Evolutionary conservation across 257 asterid species (phyloP).

Genomic region (Jacaranda copaia): DNA sequence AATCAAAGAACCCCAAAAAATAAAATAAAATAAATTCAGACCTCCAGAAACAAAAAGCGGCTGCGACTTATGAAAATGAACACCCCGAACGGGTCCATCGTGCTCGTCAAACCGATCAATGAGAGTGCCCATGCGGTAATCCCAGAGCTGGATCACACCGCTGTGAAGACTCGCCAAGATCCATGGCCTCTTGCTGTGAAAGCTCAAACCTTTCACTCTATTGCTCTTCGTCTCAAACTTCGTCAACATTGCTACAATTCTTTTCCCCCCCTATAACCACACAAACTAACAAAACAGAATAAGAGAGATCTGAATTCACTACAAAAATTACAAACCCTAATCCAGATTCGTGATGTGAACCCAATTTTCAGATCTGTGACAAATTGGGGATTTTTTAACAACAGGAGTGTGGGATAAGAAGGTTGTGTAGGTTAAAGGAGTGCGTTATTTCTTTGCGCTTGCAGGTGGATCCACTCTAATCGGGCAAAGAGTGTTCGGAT

Average conservation of each 20-base stretch:
- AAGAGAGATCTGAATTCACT: conserved; percentile 37
- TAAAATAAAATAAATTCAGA: conserved; percentile 26
- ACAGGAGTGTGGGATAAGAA: conserved; percentile 27
- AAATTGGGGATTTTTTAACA: conserved; percentile 30
- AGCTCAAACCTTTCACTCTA: conserved; percentile 95
- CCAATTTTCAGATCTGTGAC: conserved; percentile 38
- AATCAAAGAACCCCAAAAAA: background rate
- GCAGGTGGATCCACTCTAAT: conserved; percentile 29
- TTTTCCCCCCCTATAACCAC: conserved; percentile 29
- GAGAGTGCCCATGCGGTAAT: conserved; percentile 98
- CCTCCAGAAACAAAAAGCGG: conserved; percentile 98
- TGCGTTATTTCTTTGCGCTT: conserved; percentile 32
- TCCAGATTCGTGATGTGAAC: conserved; percentile 31
- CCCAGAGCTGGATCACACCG: conserved; percentile 99
- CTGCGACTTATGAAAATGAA: conserved; percentile 88
- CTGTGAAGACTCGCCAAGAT: conserved; percentile 99
- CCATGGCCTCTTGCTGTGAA: conserved; percentile 97
- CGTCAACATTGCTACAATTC: conserved; percentile 45
- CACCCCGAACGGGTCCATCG: conserved; percentile 96
- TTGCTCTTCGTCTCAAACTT: conserved; percentile 97
- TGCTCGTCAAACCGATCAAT: conserved; percentile 94
- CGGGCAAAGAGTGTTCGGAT: conserved; percentile 1
- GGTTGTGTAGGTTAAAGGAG: conserved; percentile 28
- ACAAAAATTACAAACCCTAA: conserved; percentile 38
- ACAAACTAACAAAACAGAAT: background rate